A percentile compares a stretch with the other conserved stretches of the same genome.
Conservation (phyloP, 2,329 filamentous ascomycete species). For the Penicillium glabrum region DNA sequence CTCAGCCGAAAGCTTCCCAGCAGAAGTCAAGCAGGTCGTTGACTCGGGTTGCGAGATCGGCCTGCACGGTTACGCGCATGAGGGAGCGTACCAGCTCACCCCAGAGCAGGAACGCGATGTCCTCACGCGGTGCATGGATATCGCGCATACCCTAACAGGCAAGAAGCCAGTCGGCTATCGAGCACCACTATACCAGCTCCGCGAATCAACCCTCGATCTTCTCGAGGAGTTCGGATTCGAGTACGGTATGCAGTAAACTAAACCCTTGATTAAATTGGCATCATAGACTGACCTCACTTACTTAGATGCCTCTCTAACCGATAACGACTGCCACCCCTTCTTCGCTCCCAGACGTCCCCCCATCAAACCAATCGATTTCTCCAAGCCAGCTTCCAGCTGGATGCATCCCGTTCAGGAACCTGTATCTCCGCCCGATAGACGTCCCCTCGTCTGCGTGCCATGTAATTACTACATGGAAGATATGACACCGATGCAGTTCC, state of each 20-base stretch:
- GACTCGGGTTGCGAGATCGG: conserved; percentile 56
- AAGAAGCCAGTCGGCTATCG: conserved; percentile 59
- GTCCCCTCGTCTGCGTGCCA: conserved; percentile 43
- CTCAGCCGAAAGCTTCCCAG: conserved; percentile 58
- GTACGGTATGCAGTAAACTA: conserved; percentile 36
- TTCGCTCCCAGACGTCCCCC: conserved; percentile 39
- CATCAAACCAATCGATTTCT: conserved; percentile 44
- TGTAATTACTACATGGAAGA: conserved; percentile 50
- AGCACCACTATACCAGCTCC: conserved; percentile 39
- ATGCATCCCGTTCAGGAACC: conserved; percentile 42
- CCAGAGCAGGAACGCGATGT: conserved; percentile 72
- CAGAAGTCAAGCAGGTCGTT: conserved; percentile 51
- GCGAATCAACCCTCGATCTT: conserved; percentile 41
- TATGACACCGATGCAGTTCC: conserved; percentile 48
- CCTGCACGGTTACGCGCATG: conserved; percentile 64
- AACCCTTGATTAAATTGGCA: background rate
- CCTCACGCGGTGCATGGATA: conserved; percentile 69
- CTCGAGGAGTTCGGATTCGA: conserved; percentile 44
- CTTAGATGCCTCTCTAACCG: conserved; percentile 42
- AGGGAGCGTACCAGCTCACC: conserved; percentile 69
- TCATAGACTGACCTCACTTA: background rate
- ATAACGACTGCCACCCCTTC: conserved; percentile 45
- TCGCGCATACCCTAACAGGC: conserved; percentile 69
- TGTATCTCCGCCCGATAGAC: conserved; percentile 16
- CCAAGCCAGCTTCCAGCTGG: conserved; percentile 41